Base-by-base conservation (phyloP, 2,329 filamentous ascomycete genomes). In the Metarhizium brunneum region DNA sequence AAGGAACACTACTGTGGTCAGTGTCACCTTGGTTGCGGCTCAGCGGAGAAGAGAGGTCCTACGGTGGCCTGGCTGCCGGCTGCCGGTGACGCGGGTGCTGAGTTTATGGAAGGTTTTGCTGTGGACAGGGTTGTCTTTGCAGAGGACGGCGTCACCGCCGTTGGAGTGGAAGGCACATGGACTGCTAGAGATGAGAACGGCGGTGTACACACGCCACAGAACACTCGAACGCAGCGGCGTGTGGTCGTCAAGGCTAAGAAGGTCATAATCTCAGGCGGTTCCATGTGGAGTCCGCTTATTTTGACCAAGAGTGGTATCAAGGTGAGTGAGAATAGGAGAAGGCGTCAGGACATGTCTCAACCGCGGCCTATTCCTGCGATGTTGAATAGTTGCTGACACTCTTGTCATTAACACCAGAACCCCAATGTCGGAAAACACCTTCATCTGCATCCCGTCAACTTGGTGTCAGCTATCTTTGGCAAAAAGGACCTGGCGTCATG, bases 91-190 rank as follows among this genome's bases (percentile, higher is more conserved):
- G 84, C 87, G 0, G 91, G 91, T 0, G 88, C 91, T 1, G 76
- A 80, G 60, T 96, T 96, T 66, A 81, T 95, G 56, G 90, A 96
- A 73, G 91, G 91, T 0, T 90, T 94, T 64, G 71, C 84, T 20
- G 88, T 85, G 0, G 81, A 88, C 13, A 79, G 80, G 57, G 76
- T 96, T 16, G 61, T 88, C 0, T 95, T 95, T 66, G 81, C 84
- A 25, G 74, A 79, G 14, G 65, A 66, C 45, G 73, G 71, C 7
- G 81, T 78, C 60, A 78, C 77, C 4, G 89, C 88, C 0, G 79
- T 78, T 0, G 92, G 92, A 0, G 78, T 96, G 1, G 73, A 82
- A 56, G 92, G 91, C 2, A 76, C 75, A 6, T 96, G 90, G 92
- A 83, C 79, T 3, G 86, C 87, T 1, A 80, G 88, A 57, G 88